Conservation (phyloP, 2,329 filamentous ascomycete genomes). For the Albifimbria verrucaria region DNA sequence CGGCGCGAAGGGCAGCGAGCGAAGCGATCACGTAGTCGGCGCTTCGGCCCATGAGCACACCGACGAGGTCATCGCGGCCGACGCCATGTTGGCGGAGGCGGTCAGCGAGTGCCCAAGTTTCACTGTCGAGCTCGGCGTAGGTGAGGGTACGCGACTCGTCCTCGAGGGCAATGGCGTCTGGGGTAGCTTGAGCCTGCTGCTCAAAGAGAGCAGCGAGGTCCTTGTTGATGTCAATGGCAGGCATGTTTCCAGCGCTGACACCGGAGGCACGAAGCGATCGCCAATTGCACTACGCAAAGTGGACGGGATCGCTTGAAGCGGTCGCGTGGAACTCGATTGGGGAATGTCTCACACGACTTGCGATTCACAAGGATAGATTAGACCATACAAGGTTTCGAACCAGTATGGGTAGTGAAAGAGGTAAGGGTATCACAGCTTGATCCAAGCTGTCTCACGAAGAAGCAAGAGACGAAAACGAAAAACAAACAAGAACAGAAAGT, state of each 20-base stretch:
- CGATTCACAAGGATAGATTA: too few relatives aligned
- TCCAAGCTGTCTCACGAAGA: too few relatives aligned
- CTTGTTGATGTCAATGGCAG: conserved; percentile 61
- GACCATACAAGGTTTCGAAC: too few relatives aligned
- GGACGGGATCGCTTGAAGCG: too few relatives aligned
- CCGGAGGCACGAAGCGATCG: too few relatives aligned
- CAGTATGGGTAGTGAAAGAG: too few relatives aligned
- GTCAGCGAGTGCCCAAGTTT: conserved; percentile 62
- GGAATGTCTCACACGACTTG: not conserved
- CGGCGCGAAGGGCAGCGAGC: conserved; percentile 72
- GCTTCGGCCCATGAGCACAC: conserved; percentile 71
- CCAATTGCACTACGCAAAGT: too few relatives aligned
- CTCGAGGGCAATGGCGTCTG: conserved; percentile 68
- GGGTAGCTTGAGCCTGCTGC: conserved; percentile 65
- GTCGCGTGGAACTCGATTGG: too few relatives aligned
- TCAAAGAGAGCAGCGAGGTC: conserved; percentile 71
- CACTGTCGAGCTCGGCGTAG: conserved; percentile 68
- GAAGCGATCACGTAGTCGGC: conserved; percentile 78
- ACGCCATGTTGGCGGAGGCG: conserved; percentile 66
- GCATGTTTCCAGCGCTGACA: not conserved
- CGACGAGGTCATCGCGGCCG: conserved; percentile 69
- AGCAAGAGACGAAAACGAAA: too few relatives aligned
- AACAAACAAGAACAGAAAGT: not conserved
- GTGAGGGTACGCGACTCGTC: conserved; percentile 66
- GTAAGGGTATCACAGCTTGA: not conserved